Base-by-base conservation (phyloP, 352 stramenopile genomes). In the Globisporangium spiculum region DNA sequence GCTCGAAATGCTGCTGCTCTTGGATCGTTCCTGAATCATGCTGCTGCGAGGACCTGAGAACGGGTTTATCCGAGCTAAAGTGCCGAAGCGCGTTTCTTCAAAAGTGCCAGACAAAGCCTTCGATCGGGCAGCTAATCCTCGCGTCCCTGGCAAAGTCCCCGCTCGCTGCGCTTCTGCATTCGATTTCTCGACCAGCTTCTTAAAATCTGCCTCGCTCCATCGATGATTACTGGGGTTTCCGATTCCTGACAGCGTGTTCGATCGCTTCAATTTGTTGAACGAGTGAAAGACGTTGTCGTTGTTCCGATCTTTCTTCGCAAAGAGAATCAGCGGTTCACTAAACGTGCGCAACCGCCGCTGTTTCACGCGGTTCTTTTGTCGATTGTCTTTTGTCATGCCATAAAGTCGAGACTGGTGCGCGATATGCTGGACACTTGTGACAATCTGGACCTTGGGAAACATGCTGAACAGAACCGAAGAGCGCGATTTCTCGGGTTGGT, bases 401-500 rank as follows among this genome's bases (percentile, higher is more conserved):
- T 91, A 74, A 5, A 93, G 71, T 55, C 88, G 83, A 3, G 84
- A 79, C 62, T 92, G 82, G 27, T 93, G 85, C 0, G 80, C 83
- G 10, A 93, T 75, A 63, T 93, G 87, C 69, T 94, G 87, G 2
- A 88, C 85, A 26, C 83, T 92, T 10, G 85, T 75, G 30, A 93
- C 85, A 56, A 96, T 94, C 60, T 93, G 84, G 9, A 94, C 88
- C 63, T 91, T 94, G 0, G 88, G 88, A 30, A 96, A 96, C 82
- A 96, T 93, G 54, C 76, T 84, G 66, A 93, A 96, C 12, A 95
- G 69, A 36, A 77, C 67, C 1, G 80, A 66, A 0, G 81, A 71
- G n/a, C 86, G 75, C 16, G 69, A 75, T 55, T 88, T 90, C 54
- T 93, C 83, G 1, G 74, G 70, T 46, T 86, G 76, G 36, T 91